Evolutionary conservation across 495 filamentous ascomycete species (phyloP), one percentile per base, ranked within the genome.

Genomic region (Penicillium salamii): DNA sequence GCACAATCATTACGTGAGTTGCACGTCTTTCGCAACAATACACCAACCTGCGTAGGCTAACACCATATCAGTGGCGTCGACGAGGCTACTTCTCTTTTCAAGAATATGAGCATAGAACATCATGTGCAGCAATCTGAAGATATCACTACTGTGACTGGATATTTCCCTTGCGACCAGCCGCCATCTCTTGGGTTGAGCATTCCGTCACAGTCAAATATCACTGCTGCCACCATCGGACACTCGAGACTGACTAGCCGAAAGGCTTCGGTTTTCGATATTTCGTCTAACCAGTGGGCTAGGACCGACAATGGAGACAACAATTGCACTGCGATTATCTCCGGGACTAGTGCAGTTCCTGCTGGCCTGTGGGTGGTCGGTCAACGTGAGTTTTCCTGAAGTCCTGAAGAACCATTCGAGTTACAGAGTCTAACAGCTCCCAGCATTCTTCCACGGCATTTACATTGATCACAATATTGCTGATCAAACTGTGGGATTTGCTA

Each of bases 251-350:
- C 31, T n/a, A 52, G 42, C 42, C 21, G 23, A 15, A 28, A 33
- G 24, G 19, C 31, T 28, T 11, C 18, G 3, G 24, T 48, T 26
- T 53, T 53, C 31, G 48, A 53, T 20, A 31, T 53, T 24, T 24
- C 21, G 4, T 24, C 11, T 8, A 37, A 42, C 6, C 18, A 46
- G 23, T 53, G 50, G 50, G 37, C 43, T 37, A 26, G 31, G 3
- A 31, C 36, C 4, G 37, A 53, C 23, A 53, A 53, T 24, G 50
- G 50, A 33, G 40, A 53, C 29, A 53, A 53, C 33, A 53, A 53
- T 18, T 53, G 50, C 23, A 48, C 50, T 9, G 50, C 50, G 7
- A 14, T 48, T 9, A n/a, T 53, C 2, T 53, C 43, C 7, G 50
- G 50, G 5, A 42, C 33, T 9, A 41, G 8, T 8, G 43, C 14